These are phyloP conservation scores for Cladosporium sphaerospermum DNA, from an alignment of 2,329 filamentous ascomycete genomes.

Conservation along the genomic window DNA sequence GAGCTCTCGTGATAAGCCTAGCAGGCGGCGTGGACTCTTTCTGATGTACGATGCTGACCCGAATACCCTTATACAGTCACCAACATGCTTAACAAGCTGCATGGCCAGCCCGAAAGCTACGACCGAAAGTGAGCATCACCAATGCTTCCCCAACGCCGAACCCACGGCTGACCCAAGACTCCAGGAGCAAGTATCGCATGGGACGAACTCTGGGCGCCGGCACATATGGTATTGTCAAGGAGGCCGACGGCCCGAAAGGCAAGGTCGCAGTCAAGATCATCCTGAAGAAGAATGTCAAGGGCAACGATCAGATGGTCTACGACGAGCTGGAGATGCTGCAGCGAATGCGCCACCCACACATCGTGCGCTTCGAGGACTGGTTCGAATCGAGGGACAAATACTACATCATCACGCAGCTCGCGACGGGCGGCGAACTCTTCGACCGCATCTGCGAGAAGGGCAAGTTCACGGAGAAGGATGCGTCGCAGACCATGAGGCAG, in stretches of 20 bases:
- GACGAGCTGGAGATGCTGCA: conserved; percentile 95
- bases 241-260: conserved; percentile 77
- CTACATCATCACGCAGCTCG: conserved; percentile 96
- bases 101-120: conserved; percentile 95
- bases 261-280: conserved; percentile 98
- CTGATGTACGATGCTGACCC: conserved; percentile 4
- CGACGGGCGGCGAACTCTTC: conserved; percentile 92
- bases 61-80: conserved; percentile 53
- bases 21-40: no score
- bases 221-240: conserved; percentile 96
- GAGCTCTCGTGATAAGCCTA: no score
- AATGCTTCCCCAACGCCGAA: conserved; percentile 33
- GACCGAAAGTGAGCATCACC: conserved; percentile 69
- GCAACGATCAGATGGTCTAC: conserved; percentile 97
- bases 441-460: conserved; percentile 97
- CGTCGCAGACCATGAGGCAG: conserved; percentile 89
- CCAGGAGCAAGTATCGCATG: conserved; percentile 70
- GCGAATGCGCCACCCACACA: conserved; percentile 84
- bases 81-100: conserved; percentile 90
- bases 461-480: conserved; percentile 97
- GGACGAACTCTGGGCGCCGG: conserved; percentile 90
- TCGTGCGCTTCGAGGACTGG: conserved; percentile 97
- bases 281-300: conserved; percentile 97
- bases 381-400: conserved; percentile 99
- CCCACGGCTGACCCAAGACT: conserved; percentile 40